These are phyloP conservation scores for Clonostachys solani DNA, from an alignment of 2,329 filamentous ascomycete genomes.

Conservation along the genomic window DNA sequence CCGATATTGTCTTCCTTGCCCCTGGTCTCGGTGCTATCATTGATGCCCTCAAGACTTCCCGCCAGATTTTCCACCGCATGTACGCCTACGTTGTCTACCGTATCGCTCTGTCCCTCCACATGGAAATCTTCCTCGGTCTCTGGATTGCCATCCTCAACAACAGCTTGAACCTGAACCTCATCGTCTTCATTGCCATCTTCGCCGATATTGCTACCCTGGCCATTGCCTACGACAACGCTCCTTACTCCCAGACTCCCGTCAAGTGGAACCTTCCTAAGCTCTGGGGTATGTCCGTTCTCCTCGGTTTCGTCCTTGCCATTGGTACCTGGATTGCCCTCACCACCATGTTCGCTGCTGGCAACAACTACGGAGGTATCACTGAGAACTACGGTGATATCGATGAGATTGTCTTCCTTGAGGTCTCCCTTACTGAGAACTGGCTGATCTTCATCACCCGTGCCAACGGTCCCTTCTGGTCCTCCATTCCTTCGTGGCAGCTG, in stretches of 20 bases:
- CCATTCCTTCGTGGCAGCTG: conserved; percentile 82
- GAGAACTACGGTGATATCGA: conserved; percentile 85
- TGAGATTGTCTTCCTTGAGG: conserved; percentile 81
- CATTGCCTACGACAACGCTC: conserved; percentile 91
- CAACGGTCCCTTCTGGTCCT: conserved; percentile 90
- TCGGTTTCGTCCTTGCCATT: conserved; percentile 75
- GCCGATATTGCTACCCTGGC: conserved; percentile 88
- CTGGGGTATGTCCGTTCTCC: conserved; percentile 86
- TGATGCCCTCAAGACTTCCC: conserved; percentile 86
- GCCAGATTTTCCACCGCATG: conserved; percentile 96
- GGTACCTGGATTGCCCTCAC: conserved; percentile 89
- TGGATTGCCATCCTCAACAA: conserved; percentile 89
- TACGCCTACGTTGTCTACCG: conserved; percentile 95
- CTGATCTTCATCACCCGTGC: conserved; percentile 94
- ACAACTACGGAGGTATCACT: conserved; percentile 72
- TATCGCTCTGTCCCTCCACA: conserved; percentile 86
- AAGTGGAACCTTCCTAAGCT: conserved; percentile 95
- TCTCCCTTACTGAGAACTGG: conserved; percentile 92
- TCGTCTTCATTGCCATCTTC: conserved; percentile 94
- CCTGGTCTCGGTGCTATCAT: conserved; percentile 90
- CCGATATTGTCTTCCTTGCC: conserved; percentile 91
- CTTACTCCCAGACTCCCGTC: conserved; percentile 79
- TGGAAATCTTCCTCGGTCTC: conserved; percentile 86
- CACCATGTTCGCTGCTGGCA: conserved; percentile 68
- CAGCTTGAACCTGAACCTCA: conserved; percentile 78